phyloP scores from a whole-genome alignment of 176 grass and related monocot species.

The Phragmites australis region DNA sequence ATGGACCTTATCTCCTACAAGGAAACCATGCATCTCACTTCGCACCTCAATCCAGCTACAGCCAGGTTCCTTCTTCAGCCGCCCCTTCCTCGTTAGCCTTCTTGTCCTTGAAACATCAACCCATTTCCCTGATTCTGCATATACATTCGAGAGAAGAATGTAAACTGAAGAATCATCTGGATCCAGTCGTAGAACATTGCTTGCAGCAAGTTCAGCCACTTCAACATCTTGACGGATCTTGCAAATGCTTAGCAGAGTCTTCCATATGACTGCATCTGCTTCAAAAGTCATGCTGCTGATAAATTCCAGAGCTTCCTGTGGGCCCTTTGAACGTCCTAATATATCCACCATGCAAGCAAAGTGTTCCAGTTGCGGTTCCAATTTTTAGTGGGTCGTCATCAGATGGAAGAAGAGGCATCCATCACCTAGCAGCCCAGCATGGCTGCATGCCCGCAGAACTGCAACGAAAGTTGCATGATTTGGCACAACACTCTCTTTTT shows the following conservation, averaged over 20 bases:
- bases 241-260: slow-evolving; percentile 64
- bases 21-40: slow-evolving; percentile 72
- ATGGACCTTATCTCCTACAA: slow-evolving; percentile 71
- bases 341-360: slow-evolving; percentile 94
- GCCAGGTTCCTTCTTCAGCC: slow-evolving; percentile 78
- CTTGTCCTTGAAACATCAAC: slow-evolving; percentile 68
- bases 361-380: slow-evolving; percentile 83
- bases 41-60: slow-evolving; percentile 91
- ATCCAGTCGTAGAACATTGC: slow-evolving; percentile 57
- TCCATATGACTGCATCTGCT: slow-evolving; percentile 82
- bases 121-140: slow-evolving; percentile 66
- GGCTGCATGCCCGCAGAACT: slow-evolving; percentile 80
- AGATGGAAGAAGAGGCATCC: slow-evolving; percentile 66
- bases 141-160: slow-evolving; percentile 73
- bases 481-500: slow-evolving; percentile 67
- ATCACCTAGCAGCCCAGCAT: slow-evolving; percentile 73
- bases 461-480: slow-evolving; percentile 83
- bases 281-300: slow-evolving; percentile 70
- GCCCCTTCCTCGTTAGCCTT: slow-evolving; percentile 64
- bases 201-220: slow-evolving; percentile 71
- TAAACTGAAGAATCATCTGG: slow-evolving; percentile 76
- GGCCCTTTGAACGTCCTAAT: slow-evolving; percentile 66
- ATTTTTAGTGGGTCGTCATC: slow-evolving; percentile 59
- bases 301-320: slow-evolving; percentile 62
- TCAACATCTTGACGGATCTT: slow-evolving; percentile 68